Evolutionary conservation across 257 asterid species (phyloP), one percentile per base, ranked within the genome.

Genomic region (Solanum chmielewskii): DNA sequence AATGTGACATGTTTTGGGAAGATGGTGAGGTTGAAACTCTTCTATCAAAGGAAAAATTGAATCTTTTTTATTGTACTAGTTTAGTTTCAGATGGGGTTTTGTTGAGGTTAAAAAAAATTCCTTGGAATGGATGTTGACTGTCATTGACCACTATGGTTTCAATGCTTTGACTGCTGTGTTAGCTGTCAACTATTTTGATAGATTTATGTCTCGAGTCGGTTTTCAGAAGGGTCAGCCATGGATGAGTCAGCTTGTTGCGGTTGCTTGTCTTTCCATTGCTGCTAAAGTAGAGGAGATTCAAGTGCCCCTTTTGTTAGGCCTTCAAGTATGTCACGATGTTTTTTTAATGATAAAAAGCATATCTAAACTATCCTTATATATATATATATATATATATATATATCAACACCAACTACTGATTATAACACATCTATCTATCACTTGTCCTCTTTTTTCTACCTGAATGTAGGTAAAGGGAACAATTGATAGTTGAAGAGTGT

Each of bases 231-330:
- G 93, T 91, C 94, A 92, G 92, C 96, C 96, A 21, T 97, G 98
- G 98, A 94, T 92, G 98, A 89, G 94, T 88, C 98, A 94, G 88
- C 90, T 95, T 80, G 94, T 92, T 77, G 94, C 96, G 44, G 97
- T 97, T n/a, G 96, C 99, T 83, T 97, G 98, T 83, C 95, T 95
- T 77, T 97, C 96, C 7, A 74, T 95, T 21, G 99, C 98, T 92
- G 96, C 98, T 0, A 97, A 97, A 87, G 92, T 97, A 89, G 99
- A 97, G 91, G 98, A 97, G 88, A 93, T 93, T 86, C 96, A 94
- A 88, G 98, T 93, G 80, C 97, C 98, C 21, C 92, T 94, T 74
- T 88, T 95, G 9, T 86, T 95, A 49, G 98, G 95, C 89, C 89
- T 96, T 39, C 98, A 95, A 90, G 99, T 95, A 91, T 49, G 95